A percentile compares a stretch with the other conserved stretches of the same genome.
Conservation (phyloP, 2,329 filamentous ascomycete genomes). For the Torrubiella hemipterigena region DNA sequence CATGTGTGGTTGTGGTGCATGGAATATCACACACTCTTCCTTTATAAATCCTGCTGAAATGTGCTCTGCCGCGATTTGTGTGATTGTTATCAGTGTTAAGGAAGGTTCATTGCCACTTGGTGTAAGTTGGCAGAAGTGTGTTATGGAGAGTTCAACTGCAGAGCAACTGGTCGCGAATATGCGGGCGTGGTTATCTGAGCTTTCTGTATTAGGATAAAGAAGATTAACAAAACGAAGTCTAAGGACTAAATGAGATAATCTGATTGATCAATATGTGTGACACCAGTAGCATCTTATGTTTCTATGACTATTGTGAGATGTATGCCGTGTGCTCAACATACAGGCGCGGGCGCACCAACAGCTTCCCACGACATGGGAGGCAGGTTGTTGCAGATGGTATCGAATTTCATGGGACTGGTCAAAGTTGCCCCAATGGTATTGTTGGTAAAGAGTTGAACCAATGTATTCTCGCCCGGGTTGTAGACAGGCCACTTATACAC, state of each 20-base stretch:
- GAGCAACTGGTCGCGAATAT: not conserved
- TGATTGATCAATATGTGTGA: too few species aligned
- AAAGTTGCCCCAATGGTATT: not conserved
- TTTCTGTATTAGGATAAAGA: too few species aligned
- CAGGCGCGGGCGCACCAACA: not conserved
- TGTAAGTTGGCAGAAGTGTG: not conserved
- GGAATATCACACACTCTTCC: not conserved
- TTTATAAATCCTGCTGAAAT: not conserved
- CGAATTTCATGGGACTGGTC: not conserved
- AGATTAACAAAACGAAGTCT: too few species aligned
- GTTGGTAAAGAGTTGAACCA: not conserved
- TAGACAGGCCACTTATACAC: slow-evolving; percentile 1
- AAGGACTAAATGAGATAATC: too few species aligned
- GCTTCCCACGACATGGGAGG: slow-evolving; percentile 1
- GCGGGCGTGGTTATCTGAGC: not conserved
- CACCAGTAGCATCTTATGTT: too few species aligned
- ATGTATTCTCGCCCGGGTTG: not conserved
- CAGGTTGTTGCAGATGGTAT: not conserved
- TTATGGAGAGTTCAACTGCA: not conserved
- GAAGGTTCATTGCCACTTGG: not conserved
- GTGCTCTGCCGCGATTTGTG: not conserved
- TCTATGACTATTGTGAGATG: too few species aligned
- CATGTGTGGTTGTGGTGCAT: not conserved
- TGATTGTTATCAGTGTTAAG: not conserved
- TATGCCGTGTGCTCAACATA: too few species aligned